Conservation (phyloP, 1,284 basidiomycete species). For the Ganoderma lucidum region DNA sequence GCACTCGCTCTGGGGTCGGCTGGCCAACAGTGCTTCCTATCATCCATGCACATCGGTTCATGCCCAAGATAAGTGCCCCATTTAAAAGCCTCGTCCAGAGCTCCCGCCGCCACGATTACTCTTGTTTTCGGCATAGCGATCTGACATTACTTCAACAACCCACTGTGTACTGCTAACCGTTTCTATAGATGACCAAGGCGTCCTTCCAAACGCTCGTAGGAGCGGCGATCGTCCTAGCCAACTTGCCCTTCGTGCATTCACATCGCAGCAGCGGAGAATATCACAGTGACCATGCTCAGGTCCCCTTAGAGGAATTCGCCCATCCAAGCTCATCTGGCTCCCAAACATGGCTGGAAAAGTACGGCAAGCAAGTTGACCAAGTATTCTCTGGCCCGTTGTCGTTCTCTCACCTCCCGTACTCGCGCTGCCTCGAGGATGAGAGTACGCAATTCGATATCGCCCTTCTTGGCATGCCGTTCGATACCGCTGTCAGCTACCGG, state of each 20-base stretch:
- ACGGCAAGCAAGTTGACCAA: slow-evolving; percentile 75
- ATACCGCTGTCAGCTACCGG: slow-evolving; percentile 75
- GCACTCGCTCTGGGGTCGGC: background rate
- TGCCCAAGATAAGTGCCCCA: slow-evolving; percentile 5
- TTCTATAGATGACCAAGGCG: slow-evolving; percentile 16
- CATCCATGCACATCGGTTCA: background rate
- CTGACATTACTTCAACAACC: background rate
- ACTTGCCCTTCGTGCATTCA: slow-evolving; percentile 2
- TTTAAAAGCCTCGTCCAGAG: background rate
- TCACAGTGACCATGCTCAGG: slow-evolving; percentile 11
- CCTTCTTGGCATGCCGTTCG: slow-evolving; percentile 83
- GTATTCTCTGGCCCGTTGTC: slow-evolving; percentile 76
- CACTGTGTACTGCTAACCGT: slow-evolving; percentile 2
- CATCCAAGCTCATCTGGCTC: slow-evolving; percentile 24
- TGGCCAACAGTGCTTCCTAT: slow-evolving; percentile 23
- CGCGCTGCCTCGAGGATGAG: slow-evolving; percentile 73
- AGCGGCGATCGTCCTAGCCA: slow-evolving; percentile 10
- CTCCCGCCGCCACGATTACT: background rate
- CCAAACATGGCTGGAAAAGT: slow-evolving; percentile 69
- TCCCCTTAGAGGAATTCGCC: slow-evolving; percentile 27
- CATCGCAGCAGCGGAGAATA: slow-evolving; percentile 14
- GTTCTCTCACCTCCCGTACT: slow-evolving; percentile 77
- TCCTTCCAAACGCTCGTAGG: slow-evolving; percentile 7
- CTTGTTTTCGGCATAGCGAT: background rate
- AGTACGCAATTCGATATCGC: slow-evolving; percentile 71